These are phyloP conservation scores for Terana coerulea DNA, from an alignment of 768 basidiomycete species.

Conservation along the genomic window DNA sequence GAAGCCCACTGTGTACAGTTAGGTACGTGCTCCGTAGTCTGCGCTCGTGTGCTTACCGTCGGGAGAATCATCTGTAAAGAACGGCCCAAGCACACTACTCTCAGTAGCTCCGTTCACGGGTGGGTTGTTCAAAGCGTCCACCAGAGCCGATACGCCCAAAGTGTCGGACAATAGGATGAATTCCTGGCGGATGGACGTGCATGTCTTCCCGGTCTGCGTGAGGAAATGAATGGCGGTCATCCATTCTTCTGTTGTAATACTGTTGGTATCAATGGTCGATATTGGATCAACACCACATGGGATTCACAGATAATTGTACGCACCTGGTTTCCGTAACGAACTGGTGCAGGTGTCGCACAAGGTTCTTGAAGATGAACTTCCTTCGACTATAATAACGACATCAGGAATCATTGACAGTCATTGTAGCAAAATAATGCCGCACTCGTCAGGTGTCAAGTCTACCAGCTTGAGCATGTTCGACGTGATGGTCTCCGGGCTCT, in stretches of 20 bases:
- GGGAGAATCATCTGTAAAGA: constrained; percentile 74
- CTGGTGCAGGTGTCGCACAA: constrained; percentile 69
- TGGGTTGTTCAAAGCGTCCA: constrained; percentile 72
- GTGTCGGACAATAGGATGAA: constrained; percentile 85
- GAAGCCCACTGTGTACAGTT: constrained; percentile 42
- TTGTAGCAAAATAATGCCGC: constrained; percentile 18
- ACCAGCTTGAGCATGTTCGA: constrained; percentile 40
- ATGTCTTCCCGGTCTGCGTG: constrained; percentile 70
- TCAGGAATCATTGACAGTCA: constrained; percentile 7
- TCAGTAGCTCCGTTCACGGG: constrained; percentile 62
- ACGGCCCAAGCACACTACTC: constrained; percentile 77
- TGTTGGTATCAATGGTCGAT: constrained; percentile 14
- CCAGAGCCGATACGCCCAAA: constrained; percentile 73
- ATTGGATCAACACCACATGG: not conserved
- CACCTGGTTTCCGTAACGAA: constrained; percentile 69
- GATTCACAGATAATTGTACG: constrained; percentile 11
- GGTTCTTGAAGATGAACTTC: constrained; percentile 44
- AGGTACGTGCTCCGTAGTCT: not conserved
- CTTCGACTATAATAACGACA: constrained; percentile 30
- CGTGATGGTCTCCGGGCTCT: constrained; percentile 47
- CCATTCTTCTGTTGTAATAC: constrained; percentile 84
- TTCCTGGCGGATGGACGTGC: constrained; percentile 60
- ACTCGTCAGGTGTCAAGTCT: constrained; percentile 38
- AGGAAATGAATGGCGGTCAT: constrained; percentile 76
- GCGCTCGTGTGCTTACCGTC: constrained; percentile 43